Conservation (phyloP, 768 basidiomycete species). For the Strobilomyces confusus region DNA sequence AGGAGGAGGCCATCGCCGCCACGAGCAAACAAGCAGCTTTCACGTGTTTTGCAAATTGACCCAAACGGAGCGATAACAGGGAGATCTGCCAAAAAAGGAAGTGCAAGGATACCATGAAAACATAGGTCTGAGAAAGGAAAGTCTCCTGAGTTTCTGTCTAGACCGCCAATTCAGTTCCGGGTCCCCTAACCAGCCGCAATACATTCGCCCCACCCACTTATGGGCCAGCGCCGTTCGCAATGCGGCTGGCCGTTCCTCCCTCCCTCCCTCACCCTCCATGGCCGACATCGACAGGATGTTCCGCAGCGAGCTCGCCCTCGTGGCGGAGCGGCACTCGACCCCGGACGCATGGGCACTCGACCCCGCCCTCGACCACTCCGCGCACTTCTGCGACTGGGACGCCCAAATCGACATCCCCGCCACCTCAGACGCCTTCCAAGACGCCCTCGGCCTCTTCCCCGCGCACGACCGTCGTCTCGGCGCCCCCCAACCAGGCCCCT, state of each 20-base stretch:
- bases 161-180: conserved; percentile 1
- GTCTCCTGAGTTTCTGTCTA: conserved; percentile 1
- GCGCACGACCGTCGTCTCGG: conserved; percentile 6
- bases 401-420: not conserved
- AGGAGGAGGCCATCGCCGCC: too few species aligned
- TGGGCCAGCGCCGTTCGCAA: conserved; percentile 9
- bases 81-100: conserved; percentile 3
- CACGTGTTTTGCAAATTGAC: not conserved
- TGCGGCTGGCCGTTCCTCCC: conserved; percentile 7
- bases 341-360: conserved; percentile 7
- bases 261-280: conserved; percentile 7
- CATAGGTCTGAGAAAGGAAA: conserved; percentile 10
- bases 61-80: not conserved
- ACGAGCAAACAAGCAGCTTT: too few species aligned
- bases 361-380: not conserved
- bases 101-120: not conserved
- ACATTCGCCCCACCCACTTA: conserved; percentile 7
- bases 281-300: conserved; percentile 25
- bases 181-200: conserved; percentile 15
- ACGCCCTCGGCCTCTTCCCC: conserved; percentile 12
- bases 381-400: conserved; percentile 1
- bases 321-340: conserved; percentile 6
- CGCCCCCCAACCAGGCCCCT: not conserved
- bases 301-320: conserved; percentile 14
- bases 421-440: not conserved